phyloP scores from a whole-genome alignment of 805 yeast species.

The Nakazawaea siamensis region DNA sequence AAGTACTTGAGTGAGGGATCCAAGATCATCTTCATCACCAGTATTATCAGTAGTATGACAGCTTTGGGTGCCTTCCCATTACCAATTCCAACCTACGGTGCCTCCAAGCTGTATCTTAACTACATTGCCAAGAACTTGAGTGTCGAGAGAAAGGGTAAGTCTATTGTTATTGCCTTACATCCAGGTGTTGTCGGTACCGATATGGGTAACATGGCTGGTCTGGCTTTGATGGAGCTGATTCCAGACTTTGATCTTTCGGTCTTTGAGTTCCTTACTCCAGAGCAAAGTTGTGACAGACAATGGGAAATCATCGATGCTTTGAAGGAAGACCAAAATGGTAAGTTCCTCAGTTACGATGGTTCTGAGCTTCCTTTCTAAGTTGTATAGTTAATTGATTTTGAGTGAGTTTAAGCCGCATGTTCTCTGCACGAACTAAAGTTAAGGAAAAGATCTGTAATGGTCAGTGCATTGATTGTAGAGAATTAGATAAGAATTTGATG shows the following conservation, averaged over 20 bases:
- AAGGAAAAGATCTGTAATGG: no score
- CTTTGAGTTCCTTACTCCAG: not conserved
- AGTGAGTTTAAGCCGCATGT: constrained; percentile 19
- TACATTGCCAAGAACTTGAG: constrained; percentile 19
- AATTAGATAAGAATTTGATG: no score
- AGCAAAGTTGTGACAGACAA: not conserved
- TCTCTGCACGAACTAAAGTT: no score
- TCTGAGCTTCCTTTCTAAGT: not conserved
- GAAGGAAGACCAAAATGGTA: not conserved
- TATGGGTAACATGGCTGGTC: no score
- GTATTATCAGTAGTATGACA: constrained; percentile 18
- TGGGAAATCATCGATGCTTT: not conserved
- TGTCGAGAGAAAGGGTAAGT: constrained; percentile 17
- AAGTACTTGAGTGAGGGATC: constrained; percentile 14
- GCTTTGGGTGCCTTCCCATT: constrained; percentile 12
- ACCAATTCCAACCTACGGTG: constrained; percentile 25
- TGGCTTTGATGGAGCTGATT: no score
- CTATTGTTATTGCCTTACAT: constrained; percentile 20
- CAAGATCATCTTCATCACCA: constrained; percentile 20
- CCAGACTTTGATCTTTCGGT: no score
- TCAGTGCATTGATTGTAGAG: no score
- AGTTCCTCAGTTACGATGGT: not conserved
- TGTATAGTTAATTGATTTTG: constrained; percentile 10
- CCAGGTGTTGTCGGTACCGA: constrained; percentile 26
- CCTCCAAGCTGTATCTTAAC: constrained; percentile 30